Percentiles rank a stretch among this genome's conserved stretches.
phyloP scores from a whole-genome alignment of 805 yeast genomes.

The Isabelozyma rhagii region DNA sequence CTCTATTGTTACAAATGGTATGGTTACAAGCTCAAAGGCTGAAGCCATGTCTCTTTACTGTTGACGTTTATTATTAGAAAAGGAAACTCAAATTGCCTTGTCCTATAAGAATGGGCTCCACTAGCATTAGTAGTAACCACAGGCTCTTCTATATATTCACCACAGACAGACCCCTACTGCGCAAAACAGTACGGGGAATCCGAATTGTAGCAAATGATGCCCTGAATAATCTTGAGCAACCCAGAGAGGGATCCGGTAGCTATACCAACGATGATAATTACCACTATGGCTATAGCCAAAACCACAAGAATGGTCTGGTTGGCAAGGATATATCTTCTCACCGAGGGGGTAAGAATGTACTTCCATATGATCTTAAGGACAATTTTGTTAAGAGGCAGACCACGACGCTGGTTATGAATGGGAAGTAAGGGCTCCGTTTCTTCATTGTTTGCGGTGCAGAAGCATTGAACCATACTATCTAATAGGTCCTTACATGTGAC shows the following conservation, averaged over 20 bases:
- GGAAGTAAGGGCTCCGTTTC: constrained; percentile 17
- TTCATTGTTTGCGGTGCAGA: not conserved
- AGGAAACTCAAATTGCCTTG: no score
- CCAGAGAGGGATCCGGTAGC: constrained; percentile 11
- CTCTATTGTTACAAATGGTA: no score
- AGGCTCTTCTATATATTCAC: not conserved
- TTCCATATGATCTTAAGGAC: constrained; percentile 11
- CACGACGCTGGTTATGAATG: constrained; percentile 7
- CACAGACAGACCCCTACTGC: not conserved
- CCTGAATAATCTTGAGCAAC: not conserved
- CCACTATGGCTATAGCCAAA: constrained; percentile 4
- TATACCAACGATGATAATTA: constrained; percentile 5
- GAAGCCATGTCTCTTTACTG: no score
- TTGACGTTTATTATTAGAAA: no score
- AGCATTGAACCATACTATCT: not conserved
- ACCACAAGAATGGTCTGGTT: constrained; percentile 2
- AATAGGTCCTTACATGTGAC: constrained; percentile 41
- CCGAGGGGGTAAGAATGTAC: constrained; percentile 10
- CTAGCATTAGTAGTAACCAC: no score
- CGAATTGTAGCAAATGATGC: not conserved
- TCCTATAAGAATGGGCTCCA: no score
- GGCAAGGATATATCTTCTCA: constrained; percentile 8
- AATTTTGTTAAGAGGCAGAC: constrained; percentile 5
- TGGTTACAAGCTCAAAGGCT: no score
- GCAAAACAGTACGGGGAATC: not conserved